Percentiles rank a stretch among this genome's conserved stretches.
These are phyloP conservation scores for Aaosphaeria pasadenensis DNA, from an alignment of 2,329 filamentous ascomycete genomes.

Conservation along the genomic window DNA sequence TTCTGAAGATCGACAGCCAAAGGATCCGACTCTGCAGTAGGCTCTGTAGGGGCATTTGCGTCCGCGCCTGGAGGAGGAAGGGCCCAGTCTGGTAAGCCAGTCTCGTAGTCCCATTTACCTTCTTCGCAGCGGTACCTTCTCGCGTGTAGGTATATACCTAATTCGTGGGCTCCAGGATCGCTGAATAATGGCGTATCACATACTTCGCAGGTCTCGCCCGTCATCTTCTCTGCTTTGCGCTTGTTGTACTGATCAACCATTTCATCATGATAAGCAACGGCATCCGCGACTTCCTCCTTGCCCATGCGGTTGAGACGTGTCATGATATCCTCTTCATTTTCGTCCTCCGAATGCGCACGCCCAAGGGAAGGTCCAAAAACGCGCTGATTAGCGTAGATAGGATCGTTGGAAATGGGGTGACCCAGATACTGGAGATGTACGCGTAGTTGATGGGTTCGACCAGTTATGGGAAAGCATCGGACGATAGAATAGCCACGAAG, in stretches of 20 bases:
- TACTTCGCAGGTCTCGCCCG: slow-evolving; percentile 74
- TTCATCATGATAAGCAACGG: slow-evolving; percentile 89
- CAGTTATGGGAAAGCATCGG: slow-evolving; percentile 87
- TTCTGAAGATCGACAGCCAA: slow-evolving; percentile 43
- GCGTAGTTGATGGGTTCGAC: slow-evolving; percentile 89
- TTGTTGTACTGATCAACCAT: slow-evolving; percentile 90
- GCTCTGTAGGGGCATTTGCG: slow-evolving; percentile 66
- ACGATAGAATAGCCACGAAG: slow-evolving; percentile 86
- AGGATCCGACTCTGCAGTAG: slow-evolving; percentile 51
- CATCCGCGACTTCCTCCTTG: slow-evolving; percentile 87
- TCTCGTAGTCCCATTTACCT: slow-evolving; percentile 84
- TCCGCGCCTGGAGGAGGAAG: slow-evolving; percentile 70
- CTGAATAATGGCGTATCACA: slow-evolving; percentile 90
- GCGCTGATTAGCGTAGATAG: slow-evolving; percentile 91
- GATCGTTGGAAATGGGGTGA: slow-evolving; percentile 94
- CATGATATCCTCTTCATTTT: slow-evolving; percentile 87
- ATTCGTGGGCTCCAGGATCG: slow-evolving; percentile 84
- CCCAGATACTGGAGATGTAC: slow-evolving; percentile 94
- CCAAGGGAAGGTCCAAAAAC: slow-evolving; percentile 86
- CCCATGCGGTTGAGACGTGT: slow-evolving; percentile 83
- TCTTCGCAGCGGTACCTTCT: slow-evolving; percentile 81
- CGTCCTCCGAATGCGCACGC: slow-evolving; percentile 61
- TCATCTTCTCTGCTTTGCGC: slow-evolving; percentile 89
- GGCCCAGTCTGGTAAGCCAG: slow-evolving; percentile 81
- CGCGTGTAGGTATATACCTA: slow-evolving; percentile 92